Evolutionary conservation across 2,329 filamentous ascomycete species (phyloP).

Genomic region (Gaeumannomyces sp.): DNA sequence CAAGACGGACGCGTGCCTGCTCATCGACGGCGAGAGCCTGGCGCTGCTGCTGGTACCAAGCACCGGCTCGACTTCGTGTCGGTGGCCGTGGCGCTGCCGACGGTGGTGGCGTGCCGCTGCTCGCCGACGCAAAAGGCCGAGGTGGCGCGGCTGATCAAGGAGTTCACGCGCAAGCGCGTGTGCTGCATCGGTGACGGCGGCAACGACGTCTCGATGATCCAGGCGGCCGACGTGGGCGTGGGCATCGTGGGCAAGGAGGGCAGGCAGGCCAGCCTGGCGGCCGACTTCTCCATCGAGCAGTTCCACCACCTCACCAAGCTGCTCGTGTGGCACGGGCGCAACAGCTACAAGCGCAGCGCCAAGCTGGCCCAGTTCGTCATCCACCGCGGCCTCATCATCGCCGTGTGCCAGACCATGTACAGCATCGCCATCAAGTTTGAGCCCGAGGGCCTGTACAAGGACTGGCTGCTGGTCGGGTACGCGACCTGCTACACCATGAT

Average conservation of each 20-base stretch:
- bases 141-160: constrained; percentile 81
- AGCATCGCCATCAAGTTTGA: constrained; percentile 89
- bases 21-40: constrained; percentile 92
- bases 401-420: constrained; percentile 95
- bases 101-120: constrained; percentile 93
- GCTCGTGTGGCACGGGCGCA: constrained; percentile 97
- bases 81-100: constrained; percentile 77
- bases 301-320: constrained; percentile 94
- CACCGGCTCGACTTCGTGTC: constrained; percentile 83
- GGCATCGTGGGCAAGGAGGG: constrained; percentile 98
- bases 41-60: constrained; percentile 74
- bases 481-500: constrained; percentile 92
- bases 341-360: constrained; percentile 91
- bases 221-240: constrained; percentile 94
- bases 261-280: constrained; percentile 85
- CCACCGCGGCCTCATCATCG: constrained; percentile 90
- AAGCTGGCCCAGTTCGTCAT: constrained; percentile 98
- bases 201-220: constrained; percentile 99
- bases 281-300: constrained; percentile 93
- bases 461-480: constrained; percentile 96
- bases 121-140: constrained; percentile 97
- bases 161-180: constrained; percentile 87
- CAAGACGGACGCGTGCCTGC: constrained; percentile 79
- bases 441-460: constrained; percentile 88
- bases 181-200: constrained; percentile 97